phyloP scores from a whole-genome alignment of 371 early-diverging fungal genomes.

The Hamiltosporidium tvaerminnensis region DNA sequence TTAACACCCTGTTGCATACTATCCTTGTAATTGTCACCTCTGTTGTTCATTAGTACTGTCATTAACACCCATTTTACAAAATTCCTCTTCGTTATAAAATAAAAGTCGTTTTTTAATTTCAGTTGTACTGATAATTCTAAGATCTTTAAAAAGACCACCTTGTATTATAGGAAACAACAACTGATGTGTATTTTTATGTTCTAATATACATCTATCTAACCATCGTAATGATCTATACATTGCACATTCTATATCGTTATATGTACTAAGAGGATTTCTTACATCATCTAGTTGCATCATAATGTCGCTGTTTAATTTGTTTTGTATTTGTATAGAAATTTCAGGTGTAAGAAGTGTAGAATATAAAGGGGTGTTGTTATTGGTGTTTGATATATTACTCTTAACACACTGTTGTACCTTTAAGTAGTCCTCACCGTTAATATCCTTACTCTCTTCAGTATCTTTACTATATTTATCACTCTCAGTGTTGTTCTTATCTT shows the following conservation, averaged over 20 bases:
- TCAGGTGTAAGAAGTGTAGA: constrained; percentile 76
- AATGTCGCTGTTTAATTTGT: constrained; percentile 79
- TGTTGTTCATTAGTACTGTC: too few relatives aligned
- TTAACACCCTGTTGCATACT: too few relatives aligned
- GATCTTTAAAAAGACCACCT: constrained; percentile 64
- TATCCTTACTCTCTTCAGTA: too few relatives aligned
- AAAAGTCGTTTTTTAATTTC: constrained; percentile 74
- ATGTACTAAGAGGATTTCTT: constrained; percentile 65
- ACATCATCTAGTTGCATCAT: constrained; percentile 93
- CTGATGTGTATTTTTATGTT: constrained; percentile 55
- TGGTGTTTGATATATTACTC: not conserved
- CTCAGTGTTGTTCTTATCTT: constrained; percentile 4
- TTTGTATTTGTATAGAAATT: constrained; percentile 72
- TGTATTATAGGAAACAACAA: constrained; percentile 84
- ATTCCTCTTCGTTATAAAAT: too few relatives aligned
- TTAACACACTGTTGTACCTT: too few relatives aligned
- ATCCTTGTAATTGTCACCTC: too few relatives aligned
- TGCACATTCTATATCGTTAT: constrained; percentile 69
- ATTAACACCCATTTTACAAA: too few relatives aligned
- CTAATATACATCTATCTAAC: constrained; percentile 70
- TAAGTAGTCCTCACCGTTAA: too few relatives aligned
- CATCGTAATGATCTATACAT: constrained; percentile 77
- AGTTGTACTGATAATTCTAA: constrained; percentile 62
- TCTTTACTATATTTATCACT: not conserved
- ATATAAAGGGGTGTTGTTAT: not conserved